These are phyloP conservation scores for Erythrobasidium hasegawianum DNA, from an alignment of 1,284 basidiomycete species.

Conservation along the genomic window DNA sequence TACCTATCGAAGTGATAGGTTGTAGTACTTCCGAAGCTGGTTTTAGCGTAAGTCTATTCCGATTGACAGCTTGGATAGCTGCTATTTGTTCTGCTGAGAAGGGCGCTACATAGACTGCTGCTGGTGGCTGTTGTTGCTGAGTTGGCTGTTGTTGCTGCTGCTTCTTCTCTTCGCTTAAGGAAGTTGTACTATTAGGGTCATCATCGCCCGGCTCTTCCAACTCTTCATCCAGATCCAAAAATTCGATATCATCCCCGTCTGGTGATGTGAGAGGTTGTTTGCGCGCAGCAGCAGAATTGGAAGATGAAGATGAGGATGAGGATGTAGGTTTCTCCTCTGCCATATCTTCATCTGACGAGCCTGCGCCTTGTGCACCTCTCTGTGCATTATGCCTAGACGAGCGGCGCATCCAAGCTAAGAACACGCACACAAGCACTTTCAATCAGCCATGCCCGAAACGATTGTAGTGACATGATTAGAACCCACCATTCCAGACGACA, in stretches of 20 bases:
- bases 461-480: background rate
- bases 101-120: slow-evolving; percentile 1
- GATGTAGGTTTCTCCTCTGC: background rate
- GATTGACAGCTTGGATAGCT: background rate
- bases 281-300: too few species aligned
- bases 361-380: background rate
- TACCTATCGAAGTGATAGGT: background rate
- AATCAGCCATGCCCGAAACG: background rate
- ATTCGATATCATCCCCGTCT: too few species aligned
- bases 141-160: background rate
- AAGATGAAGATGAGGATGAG: background rate
- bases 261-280: too few species aligned
- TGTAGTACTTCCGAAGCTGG: background rate
- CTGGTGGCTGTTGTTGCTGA: background rate
- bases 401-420: background rate
- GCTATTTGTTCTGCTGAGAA: slow-evolving; percentile 4
- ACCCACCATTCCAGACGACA: slow-evolving; percentile 33
- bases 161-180: background rate
- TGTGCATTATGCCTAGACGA: background rate
- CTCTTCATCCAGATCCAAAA: too few species aligned
- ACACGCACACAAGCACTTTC: background rate
- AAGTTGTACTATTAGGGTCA: too few species aligned
- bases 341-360: too few species aligned
- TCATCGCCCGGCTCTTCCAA: too few species aligned
- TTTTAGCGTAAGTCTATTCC: background rate